Evolutionary conservation across 768 basidiomycete species (phyloP), one percentile per base, ranked within the genome.

Genomic region (Astraeus odoratus): DNA sequence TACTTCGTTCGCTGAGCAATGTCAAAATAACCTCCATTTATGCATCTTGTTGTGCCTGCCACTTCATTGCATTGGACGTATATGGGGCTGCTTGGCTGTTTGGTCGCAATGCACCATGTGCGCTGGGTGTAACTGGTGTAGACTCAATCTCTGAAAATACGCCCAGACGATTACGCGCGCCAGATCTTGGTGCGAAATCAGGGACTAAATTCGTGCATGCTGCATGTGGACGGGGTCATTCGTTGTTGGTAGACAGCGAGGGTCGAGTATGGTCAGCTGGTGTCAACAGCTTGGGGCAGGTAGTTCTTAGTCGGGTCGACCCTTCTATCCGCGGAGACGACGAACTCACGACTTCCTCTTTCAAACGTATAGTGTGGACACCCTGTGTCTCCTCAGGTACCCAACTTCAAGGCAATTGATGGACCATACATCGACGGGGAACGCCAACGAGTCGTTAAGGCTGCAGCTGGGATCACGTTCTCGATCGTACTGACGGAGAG

Each of bases 21-120:
- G 73, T 94, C 66, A 79, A 82, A 58, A 72, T 75, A 8, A 65
- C 70, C 18, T 86, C 84, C 7, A 65, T 93, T 42, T 82, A 93
- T 61, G 75, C 86, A 8, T 84, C 86, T 2, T 87, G 86, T 54
- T 75, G 69, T 8, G 78, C 78, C 6, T 90, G 86, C 57, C 87
- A 92, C 59, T 82, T 77, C 54, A 78, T 92, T 33, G 80, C 72
- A 12, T 61, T 93, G 50, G 86, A 88, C 67, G 53, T 74, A 19
- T 75, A 82, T 42, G 92, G 91, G 6, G 73, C 77, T 30, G 95
- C 92, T 8, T 93, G 90, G 83, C 64, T 97, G 54, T 89, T 94
- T 59, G 95, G 95, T 6, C 80, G 91, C 43, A 91, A 90, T 64
- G 79, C 78, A 31, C 80, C 72, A 46, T 70, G 76, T 46, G 76